Percentiles rank a stretch among this genome's conserved stretches.
These are phyloP conservation scores for Coprinopsis strossmayeri DNA, from an alignment of 768 basidiomycete genomes.

Conservation along the genomic window DNA sequence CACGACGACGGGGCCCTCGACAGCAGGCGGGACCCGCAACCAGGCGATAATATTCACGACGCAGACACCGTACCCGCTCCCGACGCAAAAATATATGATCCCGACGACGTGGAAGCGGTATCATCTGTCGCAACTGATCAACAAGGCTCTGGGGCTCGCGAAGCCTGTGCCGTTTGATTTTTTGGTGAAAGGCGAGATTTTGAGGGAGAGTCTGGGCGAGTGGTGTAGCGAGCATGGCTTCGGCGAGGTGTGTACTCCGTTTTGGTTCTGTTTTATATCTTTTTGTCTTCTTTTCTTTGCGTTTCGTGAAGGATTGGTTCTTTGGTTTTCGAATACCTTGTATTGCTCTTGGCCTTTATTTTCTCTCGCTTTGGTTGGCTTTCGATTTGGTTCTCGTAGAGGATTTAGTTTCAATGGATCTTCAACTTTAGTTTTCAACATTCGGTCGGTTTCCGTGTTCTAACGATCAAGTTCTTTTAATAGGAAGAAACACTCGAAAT, in stretches of 20 bases:
- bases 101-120: slow-evolving; percentile 89
- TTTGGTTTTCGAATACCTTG: no score
- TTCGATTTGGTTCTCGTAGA: background rate
- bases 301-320: no score
- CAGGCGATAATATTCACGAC: slow-evolving; percentile 71
- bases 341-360: no score
- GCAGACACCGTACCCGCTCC: slow-evolving; percentile 65
- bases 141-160: slow-evolving; percentile 77
- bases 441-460: no score
- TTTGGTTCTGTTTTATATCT: no score
- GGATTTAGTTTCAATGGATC: background rate
- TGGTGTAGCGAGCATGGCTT: slow-evolving; percentile 69
- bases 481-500: slow-evolving; percentile 89
- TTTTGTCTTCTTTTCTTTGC: no score
- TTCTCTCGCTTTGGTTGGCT: background rate
- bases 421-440: no score
- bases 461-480: no score
- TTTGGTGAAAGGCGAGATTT: slow-evolving; percentile 74
- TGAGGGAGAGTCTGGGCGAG: slow-evolving; percentile 63
- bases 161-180: slow-evolving; percentile 91
- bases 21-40: slow-evolving; percentile 21
- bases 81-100: slow-evolving; percentile 87
- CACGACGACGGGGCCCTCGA: no score
- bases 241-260: slow-evolving; percentile 57
- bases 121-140: slow-evolving; percentile 94